Base-by-base conservation (phyloP, 164 flowering plant genomes). In the Magnolia changhungtana region DNA sequence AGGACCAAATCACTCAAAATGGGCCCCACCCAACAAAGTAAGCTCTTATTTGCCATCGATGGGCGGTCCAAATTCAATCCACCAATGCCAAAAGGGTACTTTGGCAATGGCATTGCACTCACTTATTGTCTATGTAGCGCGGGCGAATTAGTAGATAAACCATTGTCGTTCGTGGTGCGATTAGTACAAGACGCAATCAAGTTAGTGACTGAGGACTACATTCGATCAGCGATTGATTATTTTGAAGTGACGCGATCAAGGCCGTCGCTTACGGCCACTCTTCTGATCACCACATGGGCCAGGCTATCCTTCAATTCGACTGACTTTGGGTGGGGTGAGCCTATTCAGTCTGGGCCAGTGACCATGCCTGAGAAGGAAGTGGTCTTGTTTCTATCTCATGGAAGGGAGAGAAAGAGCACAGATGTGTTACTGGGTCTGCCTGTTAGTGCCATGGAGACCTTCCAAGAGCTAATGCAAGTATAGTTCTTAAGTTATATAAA, bases 261-360 rank as follows among this genome's bases (percentile, higher is more conserved):
- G 63, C 78, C 73, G 19, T 66, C 80, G 10, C 14, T 71, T 8
- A 63, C 73, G 19, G 77, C 78, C 2, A 83, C 79, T 11, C 73
- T 78, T 7, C 19, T 78, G 78, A 71, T 80, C 63, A 76, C 78
- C 29, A 14, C 79, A 18, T 83, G 85, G 85, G 50, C 79, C 18
- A 69, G 83, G 67, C 71, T 83, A 4, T 9, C 79, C 8, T 78
- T 83, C 45, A 21, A 71, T 27, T 8, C 45, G 2, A 71, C 77
- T 0, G 77, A 83, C 23, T 83, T 83, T 74, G 83, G 85, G 6
- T 83, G 83, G 83, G 83, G 83, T 19, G 61, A 75, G 59, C 81
- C 82, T 16, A 3, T 67, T 3, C 72, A 72, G 61, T 52, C 67
- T 1, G 79, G 82, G 1, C 61, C 67, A 20, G 79, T 59, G 2